Evolutionary conservation across 108 stramenopile genomes (phyloP), one percentile per base, ranked within the genome.

Genomic region (Discostella pseudostelligera): DNA sequence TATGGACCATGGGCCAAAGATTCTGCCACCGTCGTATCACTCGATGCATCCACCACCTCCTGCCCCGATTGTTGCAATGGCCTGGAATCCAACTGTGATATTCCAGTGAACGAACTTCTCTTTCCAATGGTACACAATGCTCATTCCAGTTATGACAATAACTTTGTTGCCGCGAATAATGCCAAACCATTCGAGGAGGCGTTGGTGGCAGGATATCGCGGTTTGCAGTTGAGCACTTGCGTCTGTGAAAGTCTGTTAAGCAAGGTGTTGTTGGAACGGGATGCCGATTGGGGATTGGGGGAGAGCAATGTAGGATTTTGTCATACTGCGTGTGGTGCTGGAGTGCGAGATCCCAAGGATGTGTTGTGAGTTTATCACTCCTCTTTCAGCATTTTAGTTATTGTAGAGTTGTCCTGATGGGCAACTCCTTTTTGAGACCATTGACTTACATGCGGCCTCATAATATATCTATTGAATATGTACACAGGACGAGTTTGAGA

Each of bases 101-200:
- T 88, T 21, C 25, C 72, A n/a, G 76, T 82, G 0, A 65, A 87
- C 51, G 67, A 88, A 62, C 59, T 91, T 1, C 12, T 87, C 56
- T 91, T 66, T 35, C 74, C 87, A 20, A 79, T 72, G 14, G 62
- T 79, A 8, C 90, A 91, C 62, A 91, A 91, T 56, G 90, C 84
- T 20, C 78, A 75, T 59, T 79, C 85, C 0, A 70, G 69, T 10
- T 45, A 65, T 7, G 81, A 82, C 54, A 83, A 84, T 14, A 74
- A 70, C 28, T 76, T 80, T 17, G 32, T 70, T 11, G 79, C 57
- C 6, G 79, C 84, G 12, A 91, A 87, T 56, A 84, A 91, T 49
- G 59, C 71, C 14, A 56, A 62, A 13, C 62, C 65, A 10, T 66
- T 91, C 29, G 90, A 91, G 59, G 47, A 61, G 40, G 84, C 90